These are phyloP conservation scores for Penicillium alfredii DNA, from an alignment of 495 filamentous ascomycete species.

Conservation along the genomic window DNA sequence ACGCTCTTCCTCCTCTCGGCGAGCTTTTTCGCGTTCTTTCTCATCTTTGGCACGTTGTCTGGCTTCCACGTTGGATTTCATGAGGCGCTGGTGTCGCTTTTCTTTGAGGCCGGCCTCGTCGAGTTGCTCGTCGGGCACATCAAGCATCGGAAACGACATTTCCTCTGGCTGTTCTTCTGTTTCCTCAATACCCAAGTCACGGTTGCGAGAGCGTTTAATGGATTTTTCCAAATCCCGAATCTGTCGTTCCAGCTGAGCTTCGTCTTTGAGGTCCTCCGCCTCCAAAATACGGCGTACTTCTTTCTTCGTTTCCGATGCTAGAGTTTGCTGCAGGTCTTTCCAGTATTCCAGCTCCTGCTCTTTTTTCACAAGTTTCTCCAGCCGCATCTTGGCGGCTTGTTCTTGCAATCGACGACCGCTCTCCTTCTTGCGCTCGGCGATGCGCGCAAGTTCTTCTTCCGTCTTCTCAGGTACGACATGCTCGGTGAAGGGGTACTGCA, in stretches of 20 bases:
- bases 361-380: constrained; percentile 91
- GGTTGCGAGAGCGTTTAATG: constrained; percentile 81
- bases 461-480: constrained; percentile 82
- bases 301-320: constrained; percentile 75
- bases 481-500: constrained; percentile 92
- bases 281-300: constrained; percentile 80
- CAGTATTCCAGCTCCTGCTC: constrained; percentile 94
- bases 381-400: constrained; percentile 91
- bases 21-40: constrained; percentile 84
- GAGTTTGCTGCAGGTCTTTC: constrained; percentile 64
- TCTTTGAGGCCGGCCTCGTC: constrained; percentile 85
- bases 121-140: constrained; percentile 83
- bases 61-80: constrained; percentile 92
- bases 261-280: constrained; percentile 85
- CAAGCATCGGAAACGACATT: constrained; percentile 80
- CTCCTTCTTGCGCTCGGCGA: constrained; percentile 89
- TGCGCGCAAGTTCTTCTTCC: constrained; percentile 81
- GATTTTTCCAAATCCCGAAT: constrained; percentile 84
- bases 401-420: constrained; percentile 87
- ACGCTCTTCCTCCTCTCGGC: constrained; percentile 73
- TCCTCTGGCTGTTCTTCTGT: constrained; percentile 68
- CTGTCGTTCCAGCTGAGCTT: constrained; percentile 68
- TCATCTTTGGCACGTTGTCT: constrained; percentile 87
- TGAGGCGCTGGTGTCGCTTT: constrained; percentile 83
- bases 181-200: constrained; percentile 81